These are phyloP conservation scores for Tuber aestivum DNA, from an alignment of 495 filamentous ascomycete genomes.

Conservation along the genomic window DNA sequence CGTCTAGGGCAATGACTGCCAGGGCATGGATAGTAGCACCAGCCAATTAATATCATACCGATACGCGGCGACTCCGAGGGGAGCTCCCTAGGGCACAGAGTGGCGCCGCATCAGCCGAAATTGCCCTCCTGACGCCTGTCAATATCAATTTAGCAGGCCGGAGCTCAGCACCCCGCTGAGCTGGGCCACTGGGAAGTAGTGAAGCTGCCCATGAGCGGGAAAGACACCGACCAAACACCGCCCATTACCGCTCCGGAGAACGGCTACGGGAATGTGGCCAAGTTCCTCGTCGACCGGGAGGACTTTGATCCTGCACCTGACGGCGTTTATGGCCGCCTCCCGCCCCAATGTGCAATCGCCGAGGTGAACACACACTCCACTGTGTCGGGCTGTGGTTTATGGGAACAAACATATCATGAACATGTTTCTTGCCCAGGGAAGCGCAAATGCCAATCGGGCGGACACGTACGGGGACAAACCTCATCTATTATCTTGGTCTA, in stretches of 20 bases:
- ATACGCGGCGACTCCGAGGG: too few relatives aligned
- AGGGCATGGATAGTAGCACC: neutral
- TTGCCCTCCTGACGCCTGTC: neutral
- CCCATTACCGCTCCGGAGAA: neutral
- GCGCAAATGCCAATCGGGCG: slow-evolving; percentile 1
- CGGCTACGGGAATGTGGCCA: neutral
- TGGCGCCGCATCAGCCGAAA: neutral
- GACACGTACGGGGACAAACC: neutral
- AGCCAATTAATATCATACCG: neutral
- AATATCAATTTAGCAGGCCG: neutral
- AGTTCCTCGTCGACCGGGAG: neutral
- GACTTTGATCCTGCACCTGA: neutral
- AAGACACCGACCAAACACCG: slow-evolving; percentile 22
- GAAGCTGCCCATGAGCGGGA: slow-evolving; percentile 27
- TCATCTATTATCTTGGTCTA: neutral
- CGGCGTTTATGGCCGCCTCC: neutral
- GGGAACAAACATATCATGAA: slow-evolving; percentile 35
- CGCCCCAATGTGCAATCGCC: slow-evolving; percentile 13
- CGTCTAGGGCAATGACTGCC: neutral
- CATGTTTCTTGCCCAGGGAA: slow-evolving; percentile 30
- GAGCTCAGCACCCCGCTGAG: slow-evolving; percentile 38
- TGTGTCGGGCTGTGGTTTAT: slow-evolving; percentile 40
- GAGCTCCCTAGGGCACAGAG: too few relatives aligned
- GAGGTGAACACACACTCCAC: slow-evolving; percentile 29
- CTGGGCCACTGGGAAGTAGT: slow-evolving; percentile 37